Conservation (phyloP, 2,329 filamentous ascomycete genomes). For the Aureobasidium uvarum region DNA sequence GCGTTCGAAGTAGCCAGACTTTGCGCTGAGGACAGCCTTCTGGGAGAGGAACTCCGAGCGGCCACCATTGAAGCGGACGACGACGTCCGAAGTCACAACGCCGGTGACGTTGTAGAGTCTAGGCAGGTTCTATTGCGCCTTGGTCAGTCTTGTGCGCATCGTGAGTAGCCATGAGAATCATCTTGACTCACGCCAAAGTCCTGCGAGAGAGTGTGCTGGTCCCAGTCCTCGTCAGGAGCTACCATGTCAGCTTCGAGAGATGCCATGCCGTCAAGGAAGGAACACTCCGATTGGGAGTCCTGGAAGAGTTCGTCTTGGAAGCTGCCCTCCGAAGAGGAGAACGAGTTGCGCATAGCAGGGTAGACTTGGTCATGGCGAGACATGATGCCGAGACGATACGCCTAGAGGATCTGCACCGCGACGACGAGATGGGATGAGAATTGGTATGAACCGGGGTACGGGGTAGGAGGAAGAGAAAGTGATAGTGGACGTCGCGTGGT, state of each 20-base stretch:
- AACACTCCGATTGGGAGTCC: not conserved
- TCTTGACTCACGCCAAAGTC: not conserved
- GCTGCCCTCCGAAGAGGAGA: not conserved
- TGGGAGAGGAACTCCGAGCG: not conserved
- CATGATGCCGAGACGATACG: not conserved
- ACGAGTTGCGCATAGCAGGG: not conserved
- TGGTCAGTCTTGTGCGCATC: not conserved
- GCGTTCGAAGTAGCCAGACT: conserved; percentile 3
- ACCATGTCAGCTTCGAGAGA: not conserved
- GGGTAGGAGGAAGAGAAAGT: not conserved
- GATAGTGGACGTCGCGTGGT: not conserved
- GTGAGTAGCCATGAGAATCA: not conserved
- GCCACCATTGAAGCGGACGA: conserved; percentile 6
- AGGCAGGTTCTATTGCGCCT: not conserved
- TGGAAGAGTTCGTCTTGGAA: too few species aligned
- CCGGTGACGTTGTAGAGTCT: not conserved
- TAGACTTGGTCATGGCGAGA: not conserved
- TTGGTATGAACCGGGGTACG: not conserved
- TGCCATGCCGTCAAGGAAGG: not conserved
- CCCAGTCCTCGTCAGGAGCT: not conserved
- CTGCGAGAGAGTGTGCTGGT: not conserved
- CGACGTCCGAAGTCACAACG: not conserved
- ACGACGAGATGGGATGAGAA: not conserved
- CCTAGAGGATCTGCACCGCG: not conserved
- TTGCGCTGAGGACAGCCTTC: conserved; percentile 10